Evolutionary conservation across 2,329 filamentous ascomycete species (phyloP).

Genomic region (Elsinoe arachidis): DNA sequence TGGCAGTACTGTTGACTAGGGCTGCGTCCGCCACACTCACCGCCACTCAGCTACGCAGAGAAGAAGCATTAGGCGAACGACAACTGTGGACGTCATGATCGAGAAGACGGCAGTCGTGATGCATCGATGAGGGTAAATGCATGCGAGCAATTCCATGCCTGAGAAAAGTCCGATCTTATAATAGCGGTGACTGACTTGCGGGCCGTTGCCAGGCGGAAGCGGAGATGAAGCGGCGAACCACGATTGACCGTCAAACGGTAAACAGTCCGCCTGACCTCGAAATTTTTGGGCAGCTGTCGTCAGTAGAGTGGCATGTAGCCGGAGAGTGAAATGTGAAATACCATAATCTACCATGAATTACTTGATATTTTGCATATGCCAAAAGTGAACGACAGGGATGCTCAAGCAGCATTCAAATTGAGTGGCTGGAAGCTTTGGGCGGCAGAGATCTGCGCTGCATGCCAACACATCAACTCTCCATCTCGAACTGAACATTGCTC

Average conservation of each 20-base stretch:
- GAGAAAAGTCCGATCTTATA: background rate
- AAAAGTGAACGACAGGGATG: background rate
- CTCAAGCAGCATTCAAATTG: background rate
- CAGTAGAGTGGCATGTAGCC: background rate
- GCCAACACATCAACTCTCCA: conserved; percentile 7
- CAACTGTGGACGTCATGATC: background rate
- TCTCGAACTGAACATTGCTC: conserved; percentile 2
- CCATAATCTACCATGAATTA: background rate
- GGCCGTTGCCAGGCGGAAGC: conserved; percentile 13
- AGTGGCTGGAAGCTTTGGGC: conserved; percentile 7
- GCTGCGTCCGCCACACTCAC: too few relatives aligned
- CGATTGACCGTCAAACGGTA: conserved; percentile 9
- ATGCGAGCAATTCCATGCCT: background rate
- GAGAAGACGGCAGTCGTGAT: background rate
- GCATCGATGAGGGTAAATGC: too few relatives aligned
- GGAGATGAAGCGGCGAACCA: conserved; percentile 7
- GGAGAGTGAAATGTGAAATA: background rate
- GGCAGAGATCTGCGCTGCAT: conserved; percentile 10
- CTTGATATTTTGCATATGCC: background rate
- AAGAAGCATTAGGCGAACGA: too few relatives aligned
- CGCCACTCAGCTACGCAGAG: too few relatives aligned
- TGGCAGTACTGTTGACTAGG: too few relatives aligned
- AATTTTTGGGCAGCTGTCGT: background rate
- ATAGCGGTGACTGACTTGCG: conserved; percentile 6
- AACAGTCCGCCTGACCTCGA: conserved; percentile 2